These are phyloP conservation scores for Dioszegia hungarica DNA, from an alignment of 768 basidiomycete genomes.

Conservation along the genomic window DNA sequence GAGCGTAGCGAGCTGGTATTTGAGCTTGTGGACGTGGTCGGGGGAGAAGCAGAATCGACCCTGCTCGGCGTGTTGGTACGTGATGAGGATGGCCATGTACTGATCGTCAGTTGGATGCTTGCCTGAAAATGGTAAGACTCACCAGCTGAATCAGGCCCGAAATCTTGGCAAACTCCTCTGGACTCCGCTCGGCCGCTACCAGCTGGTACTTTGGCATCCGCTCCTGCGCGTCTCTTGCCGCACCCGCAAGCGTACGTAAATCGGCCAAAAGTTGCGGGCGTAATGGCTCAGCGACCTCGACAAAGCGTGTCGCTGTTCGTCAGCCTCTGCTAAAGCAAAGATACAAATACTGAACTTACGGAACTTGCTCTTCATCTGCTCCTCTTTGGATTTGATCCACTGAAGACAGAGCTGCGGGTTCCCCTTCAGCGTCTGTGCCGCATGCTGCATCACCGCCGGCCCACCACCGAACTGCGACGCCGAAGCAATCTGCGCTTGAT, in stretches of 20 bases:
- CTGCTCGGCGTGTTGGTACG: slow-evolving; percentile 11
- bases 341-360: slow-evolving; percentile 19
- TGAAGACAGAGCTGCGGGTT: slow-evolving; percentile 6
- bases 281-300: slow-evolving; percentile 4
- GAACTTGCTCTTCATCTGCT: slow-evolving; percentile 10
- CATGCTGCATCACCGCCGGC: background rate
- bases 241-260: slow-evolving; percentile 8
- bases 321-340: background rate
- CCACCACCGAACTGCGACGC: background rate
- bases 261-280: slow-evolving; percentile 12
- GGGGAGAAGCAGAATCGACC: slow-evolving; percentile 10
- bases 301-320: background rate
- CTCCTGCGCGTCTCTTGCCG: slow-evolving; percentile 17
- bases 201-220: slow-evolving; percentile 23
- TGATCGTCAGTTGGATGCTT: background rate
- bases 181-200: slow-evolving; percentile 16
- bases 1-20: background rate
- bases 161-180: slow-evolving; percentile 1
- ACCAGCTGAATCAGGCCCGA: slow-evolving; percentile 2
- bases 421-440: background rate
- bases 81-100: slow-evolving; percentile 16
- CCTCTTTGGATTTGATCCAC: slow-evolving; percentile 18
- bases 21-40: slow-evolving; percentile 6
- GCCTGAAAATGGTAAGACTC: background rate
- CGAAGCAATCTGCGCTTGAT: background rate